Base-by-base conservation (phyloP, 805 yeast species). In the Phaffomyces antillensis region DNA sequence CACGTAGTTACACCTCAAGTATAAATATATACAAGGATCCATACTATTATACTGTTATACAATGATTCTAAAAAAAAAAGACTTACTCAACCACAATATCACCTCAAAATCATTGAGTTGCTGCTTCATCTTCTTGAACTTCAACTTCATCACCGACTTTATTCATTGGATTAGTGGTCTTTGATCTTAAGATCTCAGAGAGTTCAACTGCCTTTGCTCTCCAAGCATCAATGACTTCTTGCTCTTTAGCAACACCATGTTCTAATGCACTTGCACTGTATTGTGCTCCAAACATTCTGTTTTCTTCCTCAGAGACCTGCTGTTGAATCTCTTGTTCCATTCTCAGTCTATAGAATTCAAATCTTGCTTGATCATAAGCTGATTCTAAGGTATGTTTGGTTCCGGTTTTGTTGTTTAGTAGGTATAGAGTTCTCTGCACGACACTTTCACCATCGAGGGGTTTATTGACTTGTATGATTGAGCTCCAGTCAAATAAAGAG, bases 391-490 rank as follows among this genome's bases (percentile, higher is more conserved):
- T 47, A 36, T 48, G 35, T 37, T 56, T 44, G 13, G 64, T 60
- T 11, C 62, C 64, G 20, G 57, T 47, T 7, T 28, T 13, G 6
- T 64, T 64, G 17, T 70, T 63, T 43, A 78, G 57, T 36, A 86
- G 58, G 60, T 74, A 79, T 37, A 84, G 47, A 1, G 90, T 74
- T 62, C 93, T 75, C 61, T 83, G 91, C 3, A 85, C 88, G 9
- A 86, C 93, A 47, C 79, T 75, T 65, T 93, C 99, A 48, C 98
- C 98, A 57, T 88, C 96, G 33, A 93, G 70, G 20, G 83, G 83
- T 60, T 83, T 82, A 38, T 73, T 67, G 30, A 81, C 61, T 63
- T 93, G 98, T 53, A 75, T 75, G 62, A 93, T 75, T 41, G 72
- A 71, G 39, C 82, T 72, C 98, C 99, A 93, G 63, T 93, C 88